Conservation (phyloP, 768 basidiomycete species). For the Rhizopogon vulgaris region DNA sequence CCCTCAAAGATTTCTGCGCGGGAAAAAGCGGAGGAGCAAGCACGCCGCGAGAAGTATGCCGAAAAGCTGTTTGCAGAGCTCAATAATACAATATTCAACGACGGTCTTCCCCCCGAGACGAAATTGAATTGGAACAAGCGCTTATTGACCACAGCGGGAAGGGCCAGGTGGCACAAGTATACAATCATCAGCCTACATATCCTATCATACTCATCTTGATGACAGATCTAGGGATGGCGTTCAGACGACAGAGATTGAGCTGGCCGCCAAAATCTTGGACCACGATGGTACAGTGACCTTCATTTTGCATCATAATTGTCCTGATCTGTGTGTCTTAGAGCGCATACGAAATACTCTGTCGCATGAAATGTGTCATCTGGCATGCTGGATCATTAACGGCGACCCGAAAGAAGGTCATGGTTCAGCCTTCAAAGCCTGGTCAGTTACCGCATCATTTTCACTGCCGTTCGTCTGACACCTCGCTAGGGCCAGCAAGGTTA, state of each 20-base stretch:
- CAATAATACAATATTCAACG: conserved; percentile 51
- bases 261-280: conserved; percentile 80
- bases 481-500: conserved; percentile 63
- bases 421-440: conserved; percentile 68
- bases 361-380: conserved; percentile 92
- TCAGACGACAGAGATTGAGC: conserved; percentile 60
- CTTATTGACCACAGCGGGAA: conserved; percentile 61
- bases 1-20: conserved; percentile 33
- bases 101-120: conserved; percentile 47
- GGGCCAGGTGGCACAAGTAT: conserved; percentile 60
- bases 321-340: conserved; percentile 36
- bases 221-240: conserved; percentile 50
- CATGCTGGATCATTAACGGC: conserved; percentile 75
- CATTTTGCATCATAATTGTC: background rate
- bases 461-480: background rate
- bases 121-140: conserved; percentile 63
- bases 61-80: conserved; percentile 52
- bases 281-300: conserved; percentile 48
- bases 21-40: conserved; percentile 36
- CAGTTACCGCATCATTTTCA: conserved; percentile 10
- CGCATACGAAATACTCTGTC: conserved; percentile 77
- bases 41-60: conserved; percentile 46
- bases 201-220: conserved; percentile 1
- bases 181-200: background rate
- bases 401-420: conserved; percentile 72